Evolutionary conservation across 1,139 yeast genomes (phyloP), one percentile per base, ranked within the genome.

Genomic region (Pichia sp.): DNA sequence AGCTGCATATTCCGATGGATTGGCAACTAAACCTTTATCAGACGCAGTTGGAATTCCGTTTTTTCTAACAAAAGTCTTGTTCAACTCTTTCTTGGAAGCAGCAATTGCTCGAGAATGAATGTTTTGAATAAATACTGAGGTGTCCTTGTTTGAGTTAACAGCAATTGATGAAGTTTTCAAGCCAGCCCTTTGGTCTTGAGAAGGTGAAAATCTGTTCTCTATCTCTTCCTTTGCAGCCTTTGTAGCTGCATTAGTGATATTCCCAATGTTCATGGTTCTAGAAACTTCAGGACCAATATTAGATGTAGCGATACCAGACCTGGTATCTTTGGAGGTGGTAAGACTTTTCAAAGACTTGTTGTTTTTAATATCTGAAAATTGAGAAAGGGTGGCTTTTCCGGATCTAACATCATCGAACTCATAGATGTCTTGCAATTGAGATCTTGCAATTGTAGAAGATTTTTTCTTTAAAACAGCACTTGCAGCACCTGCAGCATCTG

Each of bases 221-320:
- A 74, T 66, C 31, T 74, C 60, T 36, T 44, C 47, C n/a, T 53
- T 37, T 12, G 77, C 72, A 45, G 67, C 66, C 42, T 62, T 56
- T 40, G 63, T 63, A 18, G 79, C 79, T 23, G 61, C 62, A 34
- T 58, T 61, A 50, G 54, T 47, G 22, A 60, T 47, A 24, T 46
- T 49, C 23, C 50, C 52, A 41, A 59, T 56, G 42, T 59, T 55
- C 43, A 54, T 46, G n/a, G 44, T 50, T 45, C 58, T 52, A 53
- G 72, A 49, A 19, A 49, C 50, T 42, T 72, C 65, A 21, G 68
- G 55, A 23, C 62, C 63, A 17, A 60, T 60, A 39, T 62, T 61
- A 40, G 65, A 61, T 6, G 69, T 55, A 15, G 71, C 65, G 30
- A 69, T 54, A 22, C 77, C 77, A 5, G 58, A 45, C 62, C 64